Evolutionary conservation across 441 rosid species (phyloP), one percentile per base, ranked within the genome.

Genomic region (Populus hybrid): DNA sequence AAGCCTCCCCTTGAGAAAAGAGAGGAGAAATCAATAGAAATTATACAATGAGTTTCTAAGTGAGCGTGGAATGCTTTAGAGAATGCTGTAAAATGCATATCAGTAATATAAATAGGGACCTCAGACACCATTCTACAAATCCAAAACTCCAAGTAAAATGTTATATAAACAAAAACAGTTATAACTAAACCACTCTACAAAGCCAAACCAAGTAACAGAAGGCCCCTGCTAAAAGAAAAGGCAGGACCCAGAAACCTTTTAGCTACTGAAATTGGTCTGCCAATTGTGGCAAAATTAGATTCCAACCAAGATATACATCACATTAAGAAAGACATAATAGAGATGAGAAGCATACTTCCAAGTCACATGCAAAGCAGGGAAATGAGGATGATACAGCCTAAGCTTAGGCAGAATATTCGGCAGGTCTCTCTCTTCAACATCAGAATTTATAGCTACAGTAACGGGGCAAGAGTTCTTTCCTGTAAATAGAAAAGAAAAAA

Each of bases 1-100:
- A 92, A 90, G 77, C 84, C 83, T 67, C 95, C 97, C 75, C 97
- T 94, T 82, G 24, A 74, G 70, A 86, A 79, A 83, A 50, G 61
- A 14, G 72, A 76, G 71, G 69, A 73, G 77, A 78, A 73, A 77
- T 38, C 46, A 71, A 36, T 26, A 12, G 9, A 69, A 28, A 38
- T 30, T 23, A 42, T 28, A 36, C 46, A 23, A 61, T 5, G 8
- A 73, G 59, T 8, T 30, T 26, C 68, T 38, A 74, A 21, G 63
- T 34, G 36, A 23, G 50, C 63, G 72, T 68, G 16, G 11, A 71
- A 57, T 42, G 34, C 74, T 34, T 59, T 38, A 34, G 38, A 50
- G 28, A 42, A 54, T 54, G 73, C 54, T 35, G 8, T 66, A 23
- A 50, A 54, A 16, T 54, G 30, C 12, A 46, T 24, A 8, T 63